phyloP scores from a whole-genome alignment of 768 basidiomycete species.

The Pisolithus sp. region DNA sequence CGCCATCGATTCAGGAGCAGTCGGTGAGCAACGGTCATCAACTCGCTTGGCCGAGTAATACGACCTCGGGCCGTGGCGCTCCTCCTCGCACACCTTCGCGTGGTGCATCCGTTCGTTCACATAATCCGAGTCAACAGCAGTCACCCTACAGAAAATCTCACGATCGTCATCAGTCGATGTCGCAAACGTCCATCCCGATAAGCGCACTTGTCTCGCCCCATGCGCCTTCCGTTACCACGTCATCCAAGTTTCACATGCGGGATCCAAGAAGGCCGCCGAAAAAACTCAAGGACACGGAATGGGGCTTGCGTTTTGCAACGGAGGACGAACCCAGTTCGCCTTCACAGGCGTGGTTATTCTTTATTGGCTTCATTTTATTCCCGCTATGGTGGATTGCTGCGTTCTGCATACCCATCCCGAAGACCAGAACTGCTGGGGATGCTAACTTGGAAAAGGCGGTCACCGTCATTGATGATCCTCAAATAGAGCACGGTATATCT shows the following conservation, averaged over 20 bases:
- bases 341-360: constrained; percentile 72
- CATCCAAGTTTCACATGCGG: constrained; percentile 69
- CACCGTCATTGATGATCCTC: constrained; percentile 63
- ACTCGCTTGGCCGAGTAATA: constrained; percentile 31
- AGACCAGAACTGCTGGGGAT: constrained; percentile 56
- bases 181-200: constrained; percentile 72
- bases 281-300: constrained; percentile 48
- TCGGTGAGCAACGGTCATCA: constrained; percentile 11
- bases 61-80: constrained; percentile 19
- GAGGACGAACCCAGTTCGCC: constrained; percentile 47
- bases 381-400: constrained; percentile 63
- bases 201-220: constrained; percentile 74
- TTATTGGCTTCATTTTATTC: constrained; percentile 57
- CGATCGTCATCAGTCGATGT: constrained; percentile 47
- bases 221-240: constrained; percentile 61
- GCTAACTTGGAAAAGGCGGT: constrained; percentile 59
- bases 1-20: constrained; percentile 24
- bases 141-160: constrained; percentile 23
- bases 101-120: constrained; percentile 31
- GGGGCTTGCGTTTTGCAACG: constrained; percentile 53
- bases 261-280: constrained; percentile 66
- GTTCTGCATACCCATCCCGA: constrained; percentile 47
- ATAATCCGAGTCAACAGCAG: constrained; percentile 16
- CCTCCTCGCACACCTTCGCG: constrained; percentile 32
- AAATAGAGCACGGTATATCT: constrained; percentile 65